Conservation (phyloP, 495 filamentous ascomycete species). For the Viridothelium virens region DNA sequence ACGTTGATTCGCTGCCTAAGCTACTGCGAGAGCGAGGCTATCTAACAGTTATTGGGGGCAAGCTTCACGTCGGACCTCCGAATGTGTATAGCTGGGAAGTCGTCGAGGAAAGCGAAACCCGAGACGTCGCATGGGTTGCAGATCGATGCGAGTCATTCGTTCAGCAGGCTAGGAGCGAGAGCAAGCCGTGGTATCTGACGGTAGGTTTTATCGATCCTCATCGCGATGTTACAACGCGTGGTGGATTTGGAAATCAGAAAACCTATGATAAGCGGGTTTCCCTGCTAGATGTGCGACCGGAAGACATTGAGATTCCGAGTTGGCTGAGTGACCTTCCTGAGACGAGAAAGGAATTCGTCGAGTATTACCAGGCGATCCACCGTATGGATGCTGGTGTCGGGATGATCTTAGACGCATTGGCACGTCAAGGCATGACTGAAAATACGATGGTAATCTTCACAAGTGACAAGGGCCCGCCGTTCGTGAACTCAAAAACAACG, state of each 20-base stretch:
- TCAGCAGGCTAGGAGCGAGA: slow-evolving; percentile 26
- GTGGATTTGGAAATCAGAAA: slow-evolving; percentile 41
- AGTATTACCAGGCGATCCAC: slow-evolving; percentile 40
- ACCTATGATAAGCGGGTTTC: slow-evolving; percentile 26
- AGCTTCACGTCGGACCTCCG: slow-evolving; percentile 41
- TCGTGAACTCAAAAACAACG: slow-evolving; percentile 45
- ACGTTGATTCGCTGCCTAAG: slow-evolving; percentile 37
- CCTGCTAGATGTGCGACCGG: slow-evolving; percentile 19
- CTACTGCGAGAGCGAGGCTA: slow-evolving; percentile 36
- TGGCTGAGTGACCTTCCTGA: slow-evolving; percentile 38
- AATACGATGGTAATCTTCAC: slow-evolving; percentile 40
- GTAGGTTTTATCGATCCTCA: slow-evolving; percentile 43
- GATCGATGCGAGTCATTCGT: slow-evolving; percentile 37
- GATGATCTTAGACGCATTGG: slow-evolving; percentile 35
- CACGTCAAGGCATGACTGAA: slow-evolving; percentile 28
- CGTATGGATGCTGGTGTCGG: slow-evolving; percentile 40
- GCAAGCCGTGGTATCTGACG: slow-evolving; percentile 38
- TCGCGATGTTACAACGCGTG: slow-evolving; percentile 33
- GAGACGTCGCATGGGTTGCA: slow-evolving; percentile 33
- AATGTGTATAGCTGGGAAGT: slow-evolving; percentile 40
- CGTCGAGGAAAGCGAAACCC: slow-evolving; percentile 34
- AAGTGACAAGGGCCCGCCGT: slow-evolving; percentile 44
- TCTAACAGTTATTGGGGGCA: slow-evolving; percentile 40
- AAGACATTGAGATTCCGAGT: slow-evolving; percentile 32
- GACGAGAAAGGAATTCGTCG: slow-evolving; percentile 36